Base-by-base conservation (phyloP, 768 basidiomycete genomes). In the Dendrothele bispora region DNA sequence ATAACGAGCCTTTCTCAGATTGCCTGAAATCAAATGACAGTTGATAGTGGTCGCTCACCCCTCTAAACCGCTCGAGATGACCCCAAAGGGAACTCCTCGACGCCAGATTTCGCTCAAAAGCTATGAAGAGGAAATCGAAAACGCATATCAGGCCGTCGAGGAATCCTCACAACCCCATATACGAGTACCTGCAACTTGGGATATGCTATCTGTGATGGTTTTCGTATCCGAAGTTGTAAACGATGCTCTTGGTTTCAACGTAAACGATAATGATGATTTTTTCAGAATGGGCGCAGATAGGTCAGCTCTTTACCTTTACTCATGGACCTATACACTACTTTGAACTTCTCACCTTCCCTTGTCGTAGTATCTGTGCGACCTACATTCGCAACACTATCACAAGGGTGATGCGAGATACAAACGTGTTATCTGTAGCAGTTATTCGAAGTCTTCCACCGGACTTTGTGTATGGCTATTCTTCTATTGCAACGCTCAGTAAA, bases 261-360 rank as follows among this genome's bases (percentile, higher is more conserved):
- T 40, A 14, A 34, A 14, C 15, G 46, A 48, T n/a, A 18, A 48
- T 21, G 37, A 14, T 3, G 40, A 48, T 27, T 22, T 48, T 15
- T 48, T 48, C 21, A 21, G 30, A 14, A 10, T 28, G 14, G 46
- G 46, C 26, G 46, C 25, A 26, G 46, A 48, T 40, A 48, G 46
- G 46, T 48, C 15, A 14, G 25, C 26, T 22, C 7, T 41, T 8
- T 10, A 7, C 21, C 15, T 21, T 25, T 25, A 7, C 7, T 41
- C 5, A 14, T 7, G 8, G 20, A 41, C 11, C 17, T 21, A n/a
- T 12, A 14, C 6, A 11, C n/a, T 11, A 24, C 18, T 3, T 18
- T 14, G 26, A 48, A 37, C 6, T 10, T 7, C 4, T 40, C 20
- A 5, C 26, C n/a, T n/a, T n/a, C n/a, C n/a, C n/a, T n/a, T n/a